Conservation (phyloP, 371 early-diverging fungal genomes). For the Rhizopus stolonifer region DNA sequence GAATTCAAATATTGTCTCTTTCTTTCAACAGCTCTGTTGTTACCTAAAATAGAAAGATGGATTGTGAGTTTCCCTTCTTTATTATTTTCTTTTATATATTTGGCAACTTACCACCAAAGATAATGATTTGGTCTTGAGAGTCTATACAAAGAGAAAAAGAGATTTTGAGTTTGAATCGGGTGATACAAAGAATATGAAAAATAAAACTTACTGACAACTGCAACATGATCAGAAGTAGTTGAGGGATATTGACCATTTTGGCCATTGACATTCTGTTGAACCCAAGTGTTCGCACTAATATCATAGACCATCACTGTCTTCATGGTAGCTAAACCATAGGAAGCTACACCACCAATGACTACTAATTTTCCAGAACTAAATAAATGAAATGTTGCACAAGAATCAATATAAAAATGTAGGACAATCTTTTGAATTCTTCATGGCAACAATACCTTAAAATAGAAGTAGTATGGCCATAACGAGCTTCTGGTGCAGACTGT, state of each 20-base stretch:
- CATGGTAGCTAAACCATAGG: conserved; percentile 11
- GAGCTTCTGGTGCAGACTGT: conserved; percentile 12
- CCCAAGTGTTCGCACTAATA: conserved; percentile 10
- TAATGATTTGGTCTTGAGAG: conserved; percentile 35
- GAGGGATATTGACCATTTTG: conserved; percentile 17
- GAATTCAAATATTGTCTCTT: conserved; percentile 28
- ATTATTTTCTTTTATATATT: background rate
- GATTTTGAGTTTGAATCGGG: background rate
- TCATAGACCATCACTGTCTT: conserved; percentile 28
- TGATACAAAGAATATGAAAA: background rate
- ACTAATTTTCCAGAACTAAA: conserved; percentile 41
- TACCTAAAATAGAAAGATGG: conserved; percentile 24
- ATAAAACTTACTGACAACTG: conserved; percentile 32
- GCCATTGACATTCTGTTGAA: conserved; percentile 7
- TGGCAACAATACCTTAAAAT: conserved; percentile 29
- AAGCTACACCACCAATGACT: conserved; percentile 38
- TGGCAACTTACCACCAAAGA: conserved; percentile 44
- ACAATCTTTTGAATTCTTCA: background rate
- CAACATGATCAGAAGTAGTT: conserved; percentile 28
- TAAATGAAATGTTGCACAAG: background rate
- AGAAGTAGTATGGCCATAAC: conserved; percentile 43
- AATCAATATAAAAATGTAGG: conserved; percentile 5
- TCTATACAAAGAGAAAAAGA: conserved; percentile 10
- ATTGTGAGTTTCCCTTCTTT: too few species aligned
- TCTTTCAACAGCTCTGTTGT: conserved; percentile 25